A percentile compares a stretch with the other conserved stretches of the same genome.
Evolutionary conservation across 2,329 filamentous ascomycete species (phyloP).

Genomic region (Golovinomyces cichoracearum): DNA sequence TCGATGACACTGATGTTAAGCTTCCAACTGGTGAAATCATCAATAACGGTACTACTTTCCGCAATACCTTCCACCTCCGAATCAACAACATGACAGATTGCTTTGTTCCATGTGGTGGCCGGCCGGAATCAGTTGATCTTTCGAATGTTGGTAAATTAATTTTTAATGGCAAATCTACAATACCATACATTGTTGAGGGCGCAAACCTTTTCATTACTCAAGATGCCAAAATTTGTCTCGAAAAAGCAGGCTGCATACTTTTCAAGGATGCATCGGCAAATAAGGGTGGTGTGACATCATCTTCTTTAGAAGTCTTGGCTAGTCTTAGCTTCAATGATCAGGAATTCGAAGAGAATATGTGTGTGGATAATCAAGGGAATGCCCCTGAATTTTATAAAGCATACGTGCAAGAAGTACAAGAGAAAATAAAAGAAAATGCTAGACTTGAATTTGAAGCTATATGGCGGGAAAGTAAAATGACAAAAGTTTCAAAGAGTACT

Average conservation of each 20-base stretch:
- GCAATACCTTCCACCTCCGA: constrained; percentile 88
- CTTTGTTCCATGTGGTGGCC: constrained; percentile 89
- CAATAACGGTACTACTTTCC: constrained; percentile 80
- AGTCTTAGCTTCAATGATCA: constrained; percentile 82
- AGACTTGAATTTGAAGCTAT: constrained; percentile 91
- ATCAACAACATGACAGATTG: constrained; percentile 51
- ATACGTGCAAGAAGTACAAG: constrained; percentile 80
- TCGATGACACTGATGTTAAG: constrained; percentile 72
- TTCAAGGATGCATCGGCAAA: constrained; percentile 98
- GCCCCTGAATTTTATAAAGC: constrained; percentile 74
- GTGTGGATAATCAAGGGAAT: constrained; percentile 47
- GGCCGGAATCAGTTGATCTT: constrained; percentile 88
- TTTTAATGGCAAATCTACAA: constrained; percentile 57
- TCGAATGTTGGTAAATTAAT: constrained; percentile 71
- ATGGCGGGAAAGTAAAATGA: constrained; percentile 78
- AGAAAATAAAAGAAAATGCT: constrained; percentile 74
- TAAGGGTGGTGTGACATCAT: constrained; percentile 95
- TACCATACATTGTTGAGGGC: constrained; percentile 92
- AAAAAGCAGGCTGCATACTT: constrained; percentile 79
- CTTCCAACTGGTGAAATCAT: constrained; percentile 69
- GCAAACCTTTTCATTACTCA: constrained; percentile 98
- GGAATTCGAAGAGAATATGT: constrained; percentile 83
- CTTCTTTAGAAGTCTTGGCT: constrained; percentile 83
- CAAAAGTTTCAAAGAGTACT: constrained; percentile 54
- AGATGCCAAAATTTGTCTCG: constrained; percentile 82